Evolutionary conservation across 495 filamentous ascomycete species (phyloP).

Genomic region (Daldinia bambusicola): DNA sequence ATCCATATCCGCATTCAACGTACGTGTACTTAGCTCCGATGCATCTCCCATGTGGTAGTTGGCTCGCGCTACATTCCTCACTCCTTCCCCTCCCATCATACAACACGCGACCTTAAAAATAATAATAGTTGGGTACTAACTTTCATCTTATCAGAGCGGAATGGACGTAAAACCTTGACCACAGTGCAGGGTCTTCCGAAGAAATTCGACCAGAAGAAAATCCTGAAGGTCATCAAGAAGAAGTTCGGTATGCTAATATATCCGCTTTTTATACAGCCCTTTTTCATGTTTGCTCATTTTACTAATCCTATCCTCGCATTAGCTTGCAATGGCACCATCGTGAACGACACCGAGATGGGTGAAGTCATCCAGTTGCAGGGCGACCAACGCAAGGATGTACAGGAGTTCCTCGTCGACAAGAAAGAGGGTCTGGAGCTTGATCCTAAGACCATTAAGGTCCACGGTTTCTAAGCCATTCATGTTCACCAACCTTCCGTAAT

Average conservation of each 20-base stretch:
- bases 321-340: constrained; percentile 99
- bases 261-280: background rate
- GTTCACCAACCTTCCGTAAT: constrained; percentile 47
- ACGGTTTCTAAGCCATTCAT: constrained; percentile 74
- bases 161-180: constrained; percentile 99
- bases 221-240: constrained; percentile 99
- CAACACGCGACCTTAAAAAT: constrained; percentile 7
- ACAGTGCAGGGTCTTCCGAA: constrained; percentile 97
- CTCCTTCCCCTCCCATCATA: background rate
- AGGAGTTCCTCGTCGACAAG: constrained; percentile 96
- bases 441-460: constrained; percentile 97
- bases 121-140: constrained; percentile 35
- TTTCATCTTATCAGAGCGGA: constrained; percentile 76
- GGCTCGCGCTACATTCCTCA: constrained; percentile 5
- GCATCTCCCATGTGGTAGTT: constrained; percentile 13
- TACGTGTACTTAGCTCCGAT: constrained; percentile 62
- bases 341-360: constrained; percentile 95
- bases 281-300: constrained; percentile 4
- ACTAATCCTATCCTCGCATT: constrained; percentile 27
- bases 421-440: constrained; percentile 90
- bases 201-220: constrained; percentile 99
- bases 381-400: constrained; percentile 98
- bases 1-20: constrained; percentile 99
- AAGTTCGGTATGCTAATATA: constrained; percentile 80
- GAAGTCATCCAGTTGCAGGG: constrained; percentile 99